Evolutionary conservation across 1,284 basidiomycete genomes (phyloP).

Genomic region (Ceratobasidium sp.): DNA sequence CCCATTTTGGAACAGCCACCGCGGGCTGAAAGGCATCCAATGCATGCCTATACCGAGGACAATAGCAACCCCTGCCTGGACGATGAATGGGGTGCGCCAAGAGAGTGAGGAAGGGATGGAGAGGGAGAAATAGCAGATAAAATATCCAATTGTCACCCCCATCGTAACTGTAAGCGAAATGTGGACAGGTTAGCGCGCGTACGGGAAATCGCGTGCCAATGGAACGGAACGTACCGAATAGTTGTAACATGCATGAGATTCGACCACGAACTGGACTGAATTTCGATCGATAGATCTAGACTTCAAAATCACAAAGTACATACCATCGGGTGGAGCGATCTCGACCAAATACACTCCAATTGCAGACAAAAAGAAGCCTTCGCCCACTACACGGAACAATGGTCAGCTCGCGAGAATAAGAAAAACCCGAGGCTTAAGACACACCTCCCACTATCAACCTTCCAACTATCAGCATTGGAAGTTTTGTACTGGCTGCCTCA

Average conservation of each 20-base stretch:
- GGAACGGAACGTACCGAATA: slow-evolving; percentile 54
- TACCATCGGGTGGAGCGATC: slow-evolving; percentile 49
- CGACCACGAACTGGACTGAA: slow-evolving; percentile 58
- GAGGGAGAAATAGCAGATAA: slow-evolving; percentile 65
- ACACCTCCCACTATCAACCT: slow-evolving; percentile 62
- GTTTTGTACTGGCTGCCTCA: slow-evolving; percentile 54
- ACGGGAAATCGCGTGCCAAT: neutral
- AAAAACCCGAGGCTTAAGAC: neutral
- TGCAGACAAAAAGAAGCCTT: slow-evolving; percentile 65
- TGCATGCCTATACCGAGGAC: slow-evolving; percentile 63
- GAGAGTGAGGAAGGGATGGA: slow-evolving; percentile 59
- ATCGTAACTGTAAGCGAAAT: slow-evolving; percentile 55
- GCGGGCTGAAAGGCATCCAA: slow-evolving; percentile 68
- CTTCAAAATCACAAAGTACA: neutral
- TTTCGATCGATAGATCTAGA: neutral
- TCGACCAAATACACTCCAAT: slow-evolving; percentile 57
- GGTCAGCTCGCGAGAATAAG: neutral
- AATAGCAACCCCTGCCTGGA: slow-evolving; percentile 61
- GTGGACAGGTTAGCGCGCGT: neutral
- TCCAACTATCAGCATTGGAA: slow-evolving; percentile 62
- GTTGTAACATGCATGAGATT: slow-evolving; percentile 62
- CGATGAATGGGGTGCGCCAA: slow-evolving; percentile 65
- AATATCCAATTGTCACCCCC: slow-evolving; percentile 64
- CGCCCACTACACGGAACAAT: slow-evolving; percentile 55
- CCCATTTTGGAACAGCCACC: slow-evolving; percentile 65